Base-by-base conservation (phyloP, 176 grass and related monocot species). In the Avena insularis region DNA sequence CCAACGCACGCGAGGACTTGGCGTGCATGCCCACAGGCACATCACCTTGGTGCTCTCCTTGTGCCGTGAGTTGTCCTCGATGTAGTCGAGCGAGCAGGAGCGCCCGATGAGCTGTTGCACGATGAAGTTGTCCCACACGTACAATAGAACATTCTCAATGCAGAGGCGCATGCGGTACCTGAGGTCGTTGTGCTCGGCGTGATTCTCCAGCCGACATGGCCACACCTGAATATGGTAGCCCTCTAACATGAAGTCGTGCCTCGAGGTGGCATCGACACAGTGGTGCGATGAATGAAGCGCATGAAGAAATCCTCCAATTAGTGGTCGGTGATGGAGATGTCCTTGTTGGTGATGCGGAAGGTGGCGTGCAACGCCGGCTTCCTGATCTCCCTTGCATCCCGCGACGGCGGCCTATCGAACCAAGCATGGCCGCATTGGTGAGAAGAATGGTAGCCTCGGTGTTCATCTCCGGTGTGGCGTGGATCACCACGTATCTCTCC, bases 41-140 rank as follows among this genome's bases (percentile, higher is more conserved):
- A 57, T 15, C 3, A 19, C 15, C 55, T 57, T 6, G 0, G 55
- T 19, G 0, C 7, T 5, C 16, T 5, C 17, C 55, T 19, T 17
- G 11, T 4, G 4, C 3, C 1, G 2, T 0, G 55, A 57, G 0
- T 0, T 17, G 0, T 15, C 0, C 55, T 57, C 16, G 16, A 57
- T 57, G 55, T 57, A 57, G 16, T 57, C 55, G 0, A 57, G 2
- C 16, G 55, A 57, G 5, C 55, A 57, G 4, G 3, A 2, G 55
- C 0, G 1, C 16, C 16, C 55, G 1, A 57, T 57, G 4, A 17
- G 1, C 5, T 48, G 55, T 1, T 16, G 16, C 15, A 4, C 55
- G 0, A 6, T 4, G 3, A 19, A 5, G 16, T 17, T 15, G 0
- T 57, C 6, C 55, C 55, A 57, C 1, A 15, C 55, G 1, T 19